Evolutionary conservation across 2,329 filamentous ascomycete genomes (phyloP).

Genomic region (Nemania sp.): DNA sequence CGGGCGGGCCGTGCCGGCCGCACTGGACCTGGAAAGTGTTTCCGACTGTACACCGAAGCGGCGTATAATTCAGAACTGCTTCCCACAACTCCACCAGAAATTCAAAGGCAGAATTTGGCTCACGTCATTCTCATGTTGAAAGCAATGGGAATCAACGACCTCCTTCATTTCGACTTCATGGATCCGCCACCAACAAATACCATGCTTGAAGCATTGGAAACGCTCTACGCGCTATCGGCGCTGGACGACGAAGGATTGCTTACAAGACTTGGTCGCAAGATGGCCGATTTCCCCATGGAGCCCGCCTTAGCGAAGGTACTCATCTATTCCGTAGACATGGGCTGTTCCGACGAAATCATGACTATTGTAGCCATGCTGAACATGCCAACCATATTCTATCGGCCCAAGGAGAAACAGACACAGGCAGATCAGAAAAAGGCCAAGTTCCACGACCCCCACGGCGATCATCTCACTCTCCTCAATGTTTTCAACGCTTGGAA

Average conservation of each 20-base stretch:
- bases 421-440: slow-evolving; percentile 97
- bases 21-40: slow-evolving; percentile 95
- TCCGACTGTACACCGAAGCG: slow-evolving; percentile 91
- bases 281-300: slow-evolving; percentile 99
- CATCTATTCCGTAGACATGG: slow-evolving; percentile 82
- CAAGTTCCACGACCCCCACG: slow-evolving; percentile 94
- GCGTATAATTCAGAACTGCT: slow-evolving; percentile 97
- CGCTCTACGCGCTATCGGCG: slow-evolving; percentile 88
- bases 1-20: slow-evolving; percentile 89
- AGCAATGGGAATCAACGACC: slow-evolving; percentile 98
- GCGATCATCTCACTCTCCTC: slow-evolving; percentile 90
- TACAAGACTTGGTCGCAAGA: slow-evolving; percentile 89
- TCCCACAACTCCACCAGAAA: slow-evolving; percentile 93
- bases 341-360: slow-evolving; percentile 91
- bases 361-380: slow-evolving; percentile 95
- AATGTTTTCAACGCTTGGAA: slow-evolving; percentile 99
- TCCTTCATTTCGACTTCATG: slow-evolving; percentile 98
- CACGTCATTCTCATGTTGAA: slow-evolving; percentile 97
- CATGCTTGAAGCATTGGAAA: slow-evolving; percentile 94
- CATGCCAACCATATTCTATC: slow-evolving; percentile 85
- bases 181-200: slow-evolving; percentile 97
- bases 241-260: slow-evolving; percentile 94
- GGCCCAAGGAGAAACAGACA: slow-evolving; percentile 94
- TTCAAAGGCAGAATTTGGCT: slow-evolving; percentile 90
- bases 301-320: slow-evolving; percentile 88